phyloP scores from a whole-genome alignment of 1,139 yeast genomes.

The Fermentozyma sake region DNA sequence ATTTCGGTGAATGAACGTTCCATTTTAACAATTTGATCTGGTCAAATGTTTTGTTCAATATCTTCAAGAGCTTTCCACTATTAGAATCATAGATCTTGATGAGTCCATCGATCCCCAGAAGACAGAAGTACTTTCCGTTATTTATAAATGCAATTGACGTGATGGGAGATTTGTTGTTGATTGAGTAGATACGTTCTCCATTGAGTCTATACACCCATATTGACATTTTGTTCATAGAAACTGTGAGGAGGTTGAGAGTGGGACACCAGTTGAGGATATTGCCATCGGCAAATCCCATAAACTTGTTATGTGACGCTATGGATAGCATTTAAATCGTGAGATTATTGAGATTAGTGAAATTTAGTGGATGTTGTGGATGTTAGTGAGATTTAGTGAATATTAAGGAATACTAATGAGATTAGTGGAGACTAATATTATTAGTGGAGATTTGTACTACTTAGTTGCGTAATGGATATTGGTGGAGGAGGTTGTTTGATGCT shows the following conservation, averaged over 20 bases:
- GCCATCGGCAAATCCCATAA: conserved; percentile 40
- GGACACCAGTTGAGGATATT: conserved; percentile 52
- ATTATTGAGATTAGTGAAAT: no score
- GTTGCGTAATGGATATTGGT: no score
- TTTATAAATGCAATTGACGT: conserved; percentile 31
- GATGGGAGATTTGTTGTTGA: conserved; percentile 34
- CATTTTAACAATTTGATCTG: conserved; percentile 23
- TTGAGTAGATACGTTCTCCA: conserved; percentile 53
- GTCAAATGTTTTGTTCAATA: conserved; percentile 14
- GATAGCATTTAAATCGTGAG: conserved; percentile 2
- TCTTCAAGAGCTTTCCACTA: conserved; percentile 37
- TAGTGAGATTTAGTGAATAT: no score
- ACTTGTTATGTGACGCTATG: conserved; percentile 13
- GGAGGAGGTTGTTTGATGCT: no score
- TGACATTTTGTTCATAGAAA: conserved; percentile 44
- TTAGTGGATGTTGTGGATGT: no score
- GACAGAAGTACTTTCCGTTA: conserved; percentile 39
- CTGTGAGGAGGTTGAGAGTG: conserved; percentile 47
- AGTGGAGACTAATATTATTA: no score
- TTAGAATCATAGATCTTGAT: conserved; percentile 48
- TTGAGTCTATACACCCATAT: conserved; percentile 51
- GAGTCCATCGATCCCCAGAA: conserved; percentile 41
- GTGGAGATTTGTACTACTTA: no score
- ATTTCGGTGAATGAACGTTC: conserved; percentile 10
- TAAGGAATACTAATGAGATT: no score